phyloP scores from a whole-genome alignment of 78 protist species.

The Planoprotostelium fungivorum region DNA sequence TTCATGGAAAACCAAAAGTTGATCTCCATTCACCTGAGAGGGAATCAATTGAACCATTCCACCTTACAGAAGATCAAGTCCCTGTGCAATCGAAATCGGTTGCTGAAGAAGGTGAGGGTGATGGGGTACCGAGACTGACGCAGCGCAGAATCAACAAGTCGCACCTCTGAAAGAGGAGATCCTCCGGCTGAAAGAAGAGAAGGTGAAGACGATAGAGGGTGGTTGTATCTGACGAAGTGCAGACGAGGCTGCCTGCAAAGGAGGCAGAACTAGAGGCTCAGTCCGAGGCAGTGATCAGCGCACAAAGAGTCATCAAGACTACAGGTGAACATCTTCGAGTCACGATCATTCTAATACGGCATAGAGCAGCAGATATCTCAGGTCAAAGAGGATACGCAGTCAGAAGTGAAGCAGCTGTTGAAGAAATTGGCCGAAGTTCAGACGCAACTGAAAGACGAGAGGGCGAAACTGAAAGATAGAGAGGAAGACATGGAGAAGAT shows the following conservation, averaged over 20 bases:
- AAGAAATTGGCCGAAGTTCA: background rate
- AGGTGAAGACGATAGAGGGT: background rate
- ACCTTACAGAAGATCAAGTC: background rate
- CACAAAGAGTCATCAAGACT: background rate
- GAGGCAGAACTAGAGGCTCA: background rate
- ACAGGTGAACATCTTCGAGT: background rate
- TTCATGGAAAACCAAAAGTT: background rate
- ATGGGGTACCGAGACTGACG: background rate
- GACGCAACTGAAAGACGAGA: background rate
- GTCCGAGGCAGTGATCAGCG: background rate
- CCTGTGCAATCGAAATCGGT: background rate
- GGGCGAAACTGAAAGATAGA: background rate
- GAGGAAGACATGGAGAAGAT: background rate
- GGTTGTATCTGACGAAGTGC: background rate
- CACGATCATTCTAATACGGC: background rate
- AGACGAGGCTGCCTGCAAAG: background rate
- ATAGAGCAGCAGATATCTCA: background rate
- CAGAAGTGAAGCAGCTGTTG: background rate
- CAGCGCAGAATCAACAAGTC: background rate
- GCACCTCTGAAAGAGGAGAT: background rate
- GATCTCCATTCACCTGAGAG: background rate
- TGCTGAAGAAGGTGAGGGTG: background rate
- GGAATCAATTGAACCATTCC: background rate
- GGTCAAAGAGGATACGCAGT: background rate
- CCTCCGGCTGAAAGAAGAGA: background rate